These are phyloP conservation scores for Aspergillus ellipticus DNA, from an alignment of 495 filamentous ascomycete species.

Conservation along the genomic window DNA sequence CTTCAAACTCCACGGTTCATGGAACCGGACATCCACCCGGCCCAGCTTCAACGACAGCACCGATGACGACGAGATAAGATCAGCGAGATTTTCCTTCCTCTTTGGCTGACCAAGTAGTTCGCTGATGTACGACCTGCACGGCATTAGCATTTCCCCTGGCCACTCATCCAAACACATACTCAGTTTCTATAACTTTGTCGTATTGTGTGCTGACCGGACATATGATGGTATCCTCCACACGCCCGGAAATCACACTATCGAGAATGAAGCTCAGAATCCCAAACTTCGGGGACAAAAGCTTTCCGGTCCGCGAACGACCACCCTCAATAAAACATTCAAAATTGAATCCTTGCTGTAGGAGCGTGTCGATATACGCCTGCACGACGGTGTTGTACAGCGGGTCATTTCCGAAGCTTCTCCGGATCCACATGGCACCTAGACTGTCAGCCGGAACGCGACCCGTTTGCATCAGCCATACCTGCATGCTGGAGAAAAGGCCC, in stretches of 20 bases:
- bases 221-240: slow-evolving; percentile 84
- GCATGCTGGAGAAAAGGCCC: slow-evolving; percentile 92
- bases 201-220: slow-evolving; percentile 96
- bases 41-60: slow-evolving; percentile 85
- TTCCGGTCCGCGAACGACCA: slow-evolving; percentile 86
- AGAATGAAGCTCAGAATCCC: slow-evolving; percentile 93
- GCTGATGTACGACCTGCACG: slow-evolving; percentile 71
- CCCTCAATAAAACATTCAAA: slow-evolving; percentile 97
- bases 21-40: slow-evolving; percentile 91
- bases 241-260: slow-evolving; percentile 83
- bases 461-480: slow-evolving; percentile 39
- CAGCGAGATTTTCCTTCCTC: slow-evolving; percentile 84
- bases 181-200: slow-evolving; percentile 97
- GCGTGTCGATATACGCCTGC: slow-evolving; percentile 90
- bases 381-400: slow-evolving; percentile 85
- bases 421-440: slow-evolving; percentile 90
- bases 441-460: slow-evolving; percentile 13
- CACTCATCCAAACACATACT: slow-evolving; percentile 38
- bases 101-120: slow-evolving; percentile 93
- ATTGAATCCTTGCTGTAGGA: slow-evolving; percentile 87
- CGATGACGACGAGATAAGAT: slow-evolving; percentile 84
- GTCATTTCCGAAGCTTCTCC: slow-evolving; percentile 88
- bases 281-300: slow-evolving; percentile 89
- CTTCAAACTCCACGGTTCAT: slow-evolving; percentile 87
- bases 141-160: slow-evolving; percentile 11